Percentiles rank a stretch among this genome's conserved stretches.
phyloP scores from a whole-genome alignment of 73 alveolate genomes.

The Chromera velia region DNA sequence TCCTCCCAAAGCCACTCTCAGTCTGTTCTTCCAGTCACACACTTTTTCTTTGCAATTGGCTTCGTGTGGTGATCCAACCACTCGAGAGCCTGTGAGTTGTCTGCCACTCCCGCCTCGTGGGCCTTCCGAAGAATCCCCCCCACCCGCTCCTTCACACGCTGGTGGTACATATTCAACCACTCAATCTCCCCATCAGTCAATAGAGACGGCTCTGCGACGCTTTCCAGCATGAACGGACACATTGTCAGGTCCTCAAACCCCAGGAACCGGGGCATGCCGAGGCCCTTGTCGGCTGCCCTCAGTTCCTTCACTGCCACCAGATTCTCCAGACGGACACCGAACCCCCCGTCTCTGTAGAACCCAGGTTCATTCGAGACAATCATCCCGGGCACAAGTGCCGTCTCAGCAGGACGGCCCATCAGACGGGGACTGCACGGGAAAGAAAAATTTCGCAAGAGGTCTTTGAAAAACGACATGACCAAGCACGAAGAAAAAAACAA shows the following conservation, averaged over 20 bases:
- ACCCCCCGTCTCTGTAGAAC: constrained; percentile 63
- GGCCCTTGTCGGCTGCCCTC: neutral
- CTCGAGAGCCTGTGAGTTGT: no score
- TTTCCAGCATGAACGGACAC: neutral
- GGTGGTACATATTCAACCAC: constrained; percentile 1
- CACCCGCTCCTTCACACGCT: neutral
- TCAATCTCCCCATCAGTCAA: constrained; percentile 4
- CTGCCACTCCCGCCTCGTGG: no score
- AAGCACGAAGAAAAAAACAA: no score
- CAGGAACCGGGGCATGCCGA: neutral
- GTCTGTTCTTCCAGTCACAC: no score
- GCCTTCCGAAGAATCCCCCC: no score
- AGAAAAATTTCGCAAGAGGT: no score
- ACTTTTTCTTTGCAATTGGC: no score
- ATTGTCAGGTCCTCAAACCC: neutral
- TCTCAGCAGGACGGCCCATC: neutral
- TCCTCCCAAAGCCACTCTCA: no score
- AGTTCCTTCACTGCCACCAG: constrained; percentile 53
- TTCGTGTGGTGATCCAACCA: no score
- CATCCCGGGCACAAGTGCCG: neutral
- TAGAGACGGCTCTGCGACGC: constrained; percentile 2
- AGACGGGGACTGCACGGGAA: no score
- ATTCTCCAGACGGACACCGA: constrained; percentile 79
- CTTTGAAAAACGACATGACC: no score
- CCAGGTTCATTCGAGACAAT: constrained; percentile 73